Percentiles rank a stretch among this genome's conserved stretches.
Conservation (phyloP, 495 filamentous ascomycete species). For the Penicilliopsis zonata region DNA sequence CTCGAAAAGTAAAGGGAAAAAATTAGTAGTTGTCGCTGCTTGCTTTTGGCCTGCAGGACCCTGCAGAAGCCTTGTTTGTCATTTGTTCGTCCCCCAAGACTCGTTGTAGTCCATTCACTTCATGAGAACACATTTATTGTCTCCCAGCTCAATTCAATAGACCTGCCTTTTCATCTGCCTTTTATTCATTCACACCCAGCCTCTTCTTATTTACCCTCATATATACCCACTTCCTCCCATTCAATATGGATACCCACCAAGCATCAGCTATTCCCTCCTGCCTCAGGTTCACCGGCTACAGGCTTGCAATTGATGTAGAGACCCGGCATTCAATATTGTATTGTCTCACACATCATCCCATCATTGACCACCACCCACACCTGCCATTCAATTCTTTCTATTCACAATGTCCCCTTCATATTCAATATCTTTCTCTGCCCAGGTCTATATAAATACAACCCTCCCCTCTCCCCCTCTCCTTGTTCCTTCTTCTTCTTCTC, state of each 20-base stretch:
- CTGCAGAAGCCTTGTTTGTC: background rate
- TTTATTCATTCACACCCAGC: too few species aligned
- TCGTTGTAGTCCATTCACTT: too few species aligned
- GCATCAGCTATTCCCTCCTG: too few species aligned
- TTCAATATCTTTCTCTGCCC: background rate
- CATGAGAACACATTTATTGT: too few species aligned
- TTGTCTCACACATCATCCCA: conserved; percentile 4
- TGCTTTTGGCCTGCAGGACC: background rate
- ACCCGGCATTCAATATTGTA: conserved; percentile 9
- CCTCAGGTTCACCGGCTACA: conserved; percentile 9
- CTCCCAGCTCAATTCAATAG: too few species aligned
- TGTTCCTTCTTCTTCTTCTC: conserved; percentile 1
- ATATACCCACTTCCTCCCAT: too few species aligned
- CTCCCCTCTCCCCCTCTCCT: conserved; percentile 3
- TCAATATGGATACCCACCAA: too few species aligned
- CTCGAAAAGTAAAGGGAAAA: background rate
- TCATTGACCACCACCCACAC: background rate
- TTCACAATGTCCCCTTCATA: conserved; percentile 6
- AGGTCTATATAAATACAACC: conserved; percentile 2
- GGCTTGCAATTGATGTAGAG: conserved; percentile 6
- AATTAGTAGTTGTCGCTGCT: background rate
- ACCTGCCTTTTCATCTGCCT: too few species aligned
- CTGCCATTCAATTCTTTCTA: conserved; percentile 1
- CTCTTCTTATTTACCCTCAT: too few species aligned
- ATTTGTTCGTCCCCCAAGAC: too few species aligned